Evolutionary conservation across 2,329 filamentous ascomycete species (phyloP), one percentile per base, ranked within the genome.

Genomic region (Claviceps lovelessii): DNA sequence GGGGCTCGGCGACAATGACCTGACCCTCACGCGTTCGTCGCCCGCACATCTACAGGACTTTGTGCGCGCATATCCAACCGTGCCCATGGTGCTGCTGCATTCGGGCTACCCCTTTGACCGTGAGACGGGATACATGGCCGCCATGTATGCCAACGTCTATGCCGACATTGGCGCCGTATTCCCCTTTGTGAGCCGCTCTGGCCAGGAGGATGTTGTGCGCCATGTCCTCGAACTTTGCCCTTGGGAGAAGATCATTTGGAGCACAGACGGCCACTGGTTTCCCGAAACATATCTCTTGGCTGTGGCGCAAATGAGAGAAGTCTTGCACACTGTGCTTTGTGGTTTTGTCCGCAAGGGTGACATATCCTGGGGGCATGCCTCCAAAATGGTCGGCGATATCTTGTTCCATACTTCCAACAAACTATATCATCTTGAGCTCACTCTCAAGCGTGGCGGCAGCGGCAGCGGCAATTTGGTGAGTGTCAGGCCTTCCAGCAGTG

Each of bases 121-220:
- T 42, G 86, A 93, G 68, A 80, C 85, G 0, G 87, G 85, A 0
- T 94, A 91, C 64, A 74, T 94, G 23, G 86, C 88, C 0, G 80
- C 79, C 0, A 81, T 86, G 28, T 93, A 90, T 64, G 74, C 79
- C 29, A 91, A 94, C 63, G 86, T 87, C 1, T 93, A 89, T 64
- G 79, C 88, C 13, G 89, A 94, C 63, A 80, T 94, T 54, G 88
- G 89, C 1, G 85, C 90, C 63, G 84, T 93, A 0, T 94, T 93
- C 57, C 88, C 88, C 0, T 84, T 83, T 68, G 68, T 93, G 42
- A 90, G 84, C 58, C 78, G 84, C 51, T 81, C 88, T 56, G 89
- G 87, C 0, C 87, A 94, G 65, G 82, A 86, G 60, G 73, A 74
- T 0, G 78, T 89, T 1, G 60, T 94, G 13, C 79, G 83, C 48